Base-by-base conservation (phyloP, 2,329 filamentous ascomycete genomes). In the Aureobasidium sp. region DNA sequence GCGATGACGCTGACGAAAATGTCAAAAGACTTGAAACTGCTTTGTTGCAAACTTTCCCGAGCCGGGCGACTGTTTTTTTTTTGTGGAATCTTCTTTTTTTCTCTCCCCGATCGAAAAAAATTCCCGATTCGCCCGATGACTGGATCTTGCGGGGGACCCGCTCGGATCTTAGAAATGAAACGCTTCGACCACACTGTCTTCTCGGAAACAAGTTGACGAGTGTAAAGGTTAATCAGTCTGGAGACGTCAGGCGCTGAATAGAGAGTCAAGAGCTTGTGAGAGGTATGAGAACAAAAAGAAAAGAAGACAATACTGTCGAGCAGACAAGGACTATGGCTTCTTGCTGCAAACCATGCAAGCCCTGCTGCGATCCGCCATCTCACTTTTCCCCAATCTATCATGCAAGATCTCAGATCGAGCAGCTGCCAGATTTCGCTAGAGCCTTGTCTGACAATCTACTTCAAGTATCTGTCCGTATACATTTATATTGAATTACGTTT, bases 391-490 rank as follows among this genome's bases (percentile, higher is more conserved):
- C 39, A n/a, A 26, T 52, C 32, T 29, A 32, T 34, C 51, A 42
- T 55, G 51, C 51, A 32, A 55, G 51, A 55, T 55, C 36, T 15
- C 23, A 55, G 51, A 55, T 55, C 51, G 48, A 37, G 32, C 47
- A 50, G 23, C 51, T 42, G 36, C 36, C 37, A 55, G 50, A 52
- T 52, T 39, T 42, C 51, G 50, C 34, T 48, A 29, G 12, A 47
- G 5, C 3, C 23, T 13, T 15, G 44, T 13, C 44, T 47, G 44
- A 29, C 26, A 27, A 48, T 29, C 15, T 15, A 10, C 44, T 47
- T 17, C 5, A 26, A 10, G 3, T 50, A 12, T 20, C 13, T 27
- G 2, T n/a, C 46, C 5, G 17, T 42, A 23, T 42, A 15, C 29
- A 7, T 27, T 17, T 48, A 29, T 29, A 29, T 48, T 29, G 23